Evolutionary conservation across 2,329 filamentous ascomycete species (phyloP), one percentile per base, ranked within the genome.

Genomic region (Ophiostoma sp.): DNA sequence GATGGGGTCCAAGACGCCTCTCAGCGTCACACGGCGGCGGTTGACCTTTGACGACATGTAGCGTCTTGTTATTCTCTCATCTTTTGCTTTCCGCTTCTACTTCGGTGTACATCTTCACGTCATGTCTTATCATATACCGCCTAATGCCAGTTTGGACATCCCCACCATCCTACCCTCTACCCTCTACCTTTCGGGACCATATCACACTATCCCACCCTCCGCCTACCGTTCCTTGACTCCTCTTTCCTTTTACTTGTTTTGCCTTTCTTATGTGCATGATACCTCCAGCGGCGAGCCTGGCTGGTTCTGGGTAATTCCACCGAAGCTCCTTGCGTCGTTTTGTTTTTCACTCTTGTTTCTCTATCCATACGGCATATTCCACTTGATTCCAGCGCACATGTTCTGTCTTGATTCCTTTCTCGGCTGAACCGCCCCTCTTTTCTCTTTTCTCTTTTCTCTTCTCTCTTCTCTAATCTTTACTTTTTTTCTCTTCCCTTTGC

Each of bases 11-110:
- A 83, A 82, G 74, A 87, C 85, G 60, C 86, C 86, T 8, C 76
- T 85, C 69, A 91, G 87, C 73, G 86, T 90, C 64, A 85, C 90
- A n/a, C 82, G 91, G 74, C 86, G 90, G 75, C 84, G 88, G 71
- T 82, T 97, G 69, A 96, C 93, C 67, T 96, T 96, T 78, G 93
- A 96, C 75, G 87, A 87, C 18, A 66, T 71, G 12, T 72, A 69
- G 55, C 12, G n/a, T n/a, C 14, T 4, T 11, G 7, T 38, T 38
- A 27, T 40, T 64, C 14, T 2, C 44, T 40, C 12, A 14, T 47
- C 12, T 11, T 2, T 44, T 11, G 40, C 49, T 49, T 52, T n/a
- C 27, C 41, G 12, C 12, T 47, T 5, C 45, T 47, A 27, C 45
- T 47, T 64, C 12, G 38, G 36, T 40, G 64, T 41, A 45, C 67